A percentile compares a stretch with the other conserved stretches of the same genome.
Conservation (phyloP, 1,284 basidiomycete genomes). For the Ustilago sp. region DNA sequence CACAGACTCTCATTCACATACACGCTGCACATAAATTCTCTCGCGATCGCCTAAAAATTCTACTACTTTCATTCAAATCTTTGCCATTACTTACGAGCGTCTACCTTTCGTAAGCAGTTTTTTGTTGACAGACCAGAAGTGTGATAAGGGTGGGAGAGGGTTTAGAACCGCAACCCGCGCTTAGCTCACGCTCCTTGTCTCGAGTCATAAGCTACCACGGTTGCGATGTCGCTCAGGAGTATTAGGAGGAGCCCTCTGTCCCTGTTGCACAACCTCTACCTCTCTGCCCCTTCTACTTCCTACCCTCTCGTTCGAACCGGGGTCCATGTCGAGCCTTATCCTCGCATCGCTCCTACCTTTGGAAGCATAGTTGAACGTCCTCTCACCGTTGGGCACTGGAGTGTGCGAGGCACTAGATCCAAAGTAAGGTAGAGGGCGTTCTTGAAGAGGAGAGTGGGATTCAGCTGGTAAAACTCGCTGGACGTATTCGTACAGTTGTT, state of each 20-base stretch:
- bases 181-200: neutral
- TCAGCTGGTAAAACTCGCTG: neutral
- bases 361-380: too few relatives aligned
- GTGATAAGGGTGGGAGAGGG: neutral
- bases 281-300: neutral
- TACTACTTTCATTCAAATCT: neutral
- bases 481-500: neutral
- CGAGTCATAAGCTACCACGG: neutral
- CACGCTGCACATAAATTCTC: neutral
- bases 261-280: neutral
- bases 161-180: neutral
- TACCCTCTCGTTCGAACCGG: neutral
- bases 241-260: slow-evolving; percentile 12
- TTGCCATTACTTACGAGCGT: neutral
- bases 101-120: too few relatives aligned
- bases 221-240: slow-evolving; percentile 4
- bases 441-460: neutral
- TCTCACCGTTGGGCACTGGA: neutral
- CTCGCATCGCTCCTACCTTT: too few relatives aligned
- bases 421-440: neutral
- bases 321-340: too few relatives aligned
- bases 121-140: neutral
- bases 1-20: neutral
- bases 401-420: neutral
- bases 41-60: neutral